These are phyloP conservation scores for Zea mays DNA, from an alignment of 176 grass and related monocot species.

Conservation along the genomic window DNA sequence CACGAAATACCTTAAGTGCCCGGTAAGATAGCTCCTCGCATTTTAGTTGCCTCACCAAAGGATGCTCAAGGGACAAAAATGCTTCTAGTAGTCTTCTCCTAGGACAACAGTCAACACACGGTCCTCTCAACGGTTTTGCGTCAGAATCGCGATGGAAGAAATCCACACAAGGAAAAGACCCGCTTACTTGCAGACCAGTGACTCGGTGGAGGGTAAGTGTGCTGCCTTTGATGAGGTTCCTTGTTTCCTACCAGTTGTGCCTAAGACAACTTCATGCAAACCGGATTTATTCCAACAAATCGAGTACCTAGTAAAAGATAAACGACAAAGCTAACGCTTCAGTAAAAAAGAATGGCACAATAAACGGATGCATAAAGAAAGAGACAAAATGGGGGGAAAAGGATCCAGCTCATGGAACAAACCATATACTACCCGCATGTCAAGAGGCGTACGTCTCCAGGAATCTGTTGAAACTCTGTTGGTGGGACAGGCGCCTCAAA, in stretches of 20 bases:
- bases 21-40: conserved; percentile 47
- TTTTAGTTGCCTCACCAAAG: conserved; percentile 27
- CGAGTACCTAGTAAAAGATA: conserved; percentile 62
- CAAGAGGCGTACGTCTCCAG: conserved; percentile 52
- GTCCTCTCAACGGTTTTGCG: not conserved
- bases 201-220: conserved; percentile 61
- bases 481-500: conserved; percentile 60
- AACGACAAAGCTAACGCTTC: not conserved
- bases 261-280: conserved; percentile 79
- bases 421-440: conserved; percentile 84
- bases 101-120: not conserved
- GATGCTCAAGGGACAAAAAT: conserved; percentile 49
- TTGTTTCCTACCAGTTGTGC: conserved; percentile 94
- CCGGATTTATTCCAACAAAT: conserved; percentile 87
- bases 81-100: conserved; percentile 76
- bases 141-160: conserved; percentile 1
- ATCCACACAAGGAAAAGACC: conserved; percentile 8
- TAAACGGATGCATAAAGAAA: not conserved
- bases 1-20: conserved; percentile 63
- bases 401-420: conserved; percentile 29
- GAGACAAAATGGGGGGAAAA: not conserved
- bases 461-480: conserved; percentile 64
- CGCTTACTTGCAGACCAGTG: conserved; percentile 90
- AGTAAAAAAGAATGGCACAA: not conserved
- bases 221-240: conserved; percentile 73